Evolutionary conservation across 1,284 basidiomycete species (phyloP).

Genomic region (Sporisorium iseilematis-ciliati): DNA sequence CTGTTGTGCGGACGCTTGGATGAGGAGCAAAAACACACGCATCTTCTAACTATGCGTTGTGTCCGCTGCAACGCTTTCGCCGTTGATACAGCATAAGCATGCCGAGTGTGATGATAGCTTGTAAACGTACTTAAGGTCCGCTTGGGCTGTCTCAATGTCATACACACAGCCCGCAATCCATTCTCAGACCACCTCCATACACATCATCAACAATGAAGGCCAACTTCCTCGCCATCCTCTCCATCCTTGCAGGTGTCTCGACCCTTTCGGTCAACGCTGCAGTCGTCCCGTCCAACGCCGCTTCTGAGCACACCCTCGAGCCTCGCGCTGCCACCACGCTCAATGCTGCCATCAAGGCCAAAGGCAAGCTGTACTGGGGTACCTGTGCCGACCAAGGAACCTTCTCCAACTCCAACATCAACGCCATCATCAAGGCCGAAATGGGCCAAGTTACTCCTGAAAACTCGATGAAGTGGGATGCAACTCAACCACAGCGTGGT

Average conservation of each 20-base stretch:
- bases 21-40: no score
- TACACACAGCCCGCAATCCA: no score
- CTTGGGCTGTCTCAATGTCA: no score
- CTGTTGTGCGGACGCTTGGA: no score
- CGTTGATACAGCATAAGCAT: no score
- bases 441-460: conserved; percentile 23
- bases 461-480: conserved; percentile 39
- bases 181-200: not conserved
- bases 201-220: conserved; percentile 21
- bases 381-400: conserved; percentile 14
- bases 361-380: conserved; percentile 16
- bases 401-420: conserved; percentile 4
- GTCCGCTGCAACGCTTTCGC: no score
- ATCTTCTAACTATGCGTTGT: no score
- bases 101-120: no score
- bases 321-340: conserved; percentile 14
- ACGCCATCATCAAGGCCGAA: conserved; percentile 18
- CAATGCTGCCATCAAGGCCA: conserved; percentile 12
- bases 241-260: conserved; percentile 5
- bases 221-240: conserved; percentile 28
- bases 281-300: conserved; percentile 8
- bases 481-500: conserved; percentile 19
- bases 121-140: no score
- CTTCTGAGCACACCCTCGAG: conserved; percentile 5
- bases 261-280: conserved; percentile 13